These are phyloP conservation scores for Fraxinus albicans DNA, from an alignment of 305 asterid genomes.

Conservation along the genomic window DNA sequence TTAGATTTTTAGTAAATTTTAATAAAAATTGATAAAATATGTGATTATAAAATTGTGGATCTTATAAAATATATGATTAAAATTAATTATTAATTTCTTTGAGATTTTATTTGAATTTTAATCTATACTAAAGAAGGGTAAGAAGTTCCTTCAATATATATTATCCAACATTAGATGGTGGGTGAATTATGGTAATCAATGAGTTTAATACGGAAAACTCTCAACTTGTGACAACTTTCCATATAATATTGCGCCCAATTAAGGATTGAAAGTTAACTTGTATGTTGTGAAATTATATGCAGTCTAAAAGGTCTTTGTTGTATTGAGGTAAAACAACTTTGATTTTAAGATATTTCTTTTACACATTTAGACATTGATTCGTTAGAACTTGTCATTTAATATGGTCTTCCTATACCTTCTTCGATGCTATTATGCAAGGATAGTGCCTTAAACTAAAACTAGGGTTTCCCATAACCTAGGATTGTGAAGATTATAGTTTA, in stretches of 20 bases:
- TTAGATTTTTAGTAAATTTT: no score
- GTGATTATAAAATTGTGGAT: neutral
- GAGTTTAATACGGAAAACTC: neutral
- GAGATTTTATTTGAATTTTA: no score
- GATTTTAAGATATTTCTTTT: neutral
- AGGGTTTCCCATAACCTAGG: neutral
- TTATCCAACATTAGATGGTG: neutral
- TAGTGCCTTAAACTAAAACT: neutral
- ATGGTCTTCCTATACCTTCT: neutral
- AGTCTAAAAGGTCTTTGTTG: neutral
- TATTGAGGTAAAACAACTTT: neutral
- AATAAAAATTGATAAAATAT: neutral
- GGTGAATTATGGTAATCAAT: neutral
- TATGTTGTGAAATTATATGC: neutral
- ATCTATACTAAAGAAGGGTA: neutral
- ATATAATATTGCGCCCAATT: neutral
- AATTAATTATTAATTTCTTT: no score
- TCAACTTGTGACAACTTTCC: neutral
- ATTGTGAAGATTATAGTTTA: neutral
- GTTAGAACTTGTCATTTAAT: neutral
- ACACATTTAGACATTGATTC: neutral
- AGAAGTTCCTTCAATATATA: neutral
- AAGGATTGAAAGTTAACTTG: neutral
- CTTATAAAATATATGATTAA: no score
- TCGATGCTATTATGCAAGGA: neutral